phyloP scores from a whole-genome alignment of 768 basidiomycete genomes.

The Tephrocybe sp. region DNA sequence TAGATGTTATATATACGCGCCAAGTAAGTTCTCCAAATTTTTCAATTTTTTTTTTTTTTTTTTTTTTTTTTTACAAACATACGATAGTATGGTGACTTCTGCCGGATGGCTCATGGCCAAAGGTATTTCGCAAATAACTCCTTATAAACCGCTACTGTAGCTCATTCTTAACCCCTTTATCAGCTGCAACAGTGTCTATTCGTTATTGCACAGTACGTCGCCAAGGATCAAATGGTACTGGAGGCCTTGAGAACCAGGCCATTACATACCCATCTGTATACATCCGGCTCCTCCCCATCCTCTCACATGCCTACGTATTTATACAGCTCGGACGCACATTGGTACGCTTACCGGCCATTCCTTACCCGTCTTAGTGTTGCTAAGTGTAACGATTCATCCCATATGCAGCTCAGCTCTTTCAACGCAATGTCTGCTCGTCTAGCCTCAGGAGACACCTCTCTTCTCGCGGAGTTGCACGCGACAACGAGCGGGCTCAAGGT shows the following conservation, averaged over 20 bases:
- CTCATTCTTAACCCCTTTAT: background rate
- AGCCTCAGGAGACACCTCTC: conserved; percentile 52
- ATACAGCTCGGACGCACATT: conserved; percentile 59
- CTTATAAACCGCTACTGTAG: background rate
- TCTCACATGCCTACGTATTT: conserved; percentile 69
- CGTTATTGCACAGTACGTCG: conserved; percentile 72
- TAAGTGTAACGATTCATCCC: background rate
- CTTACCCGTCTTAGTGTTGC: background rate
- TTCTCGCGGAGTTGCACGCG: conserved; percentile 72
- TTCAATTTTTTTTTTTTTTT: too few species aligned
- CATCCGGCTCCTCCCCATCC: conserved; percentile 67
- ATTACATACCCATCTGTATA: conserved; percentile 74
- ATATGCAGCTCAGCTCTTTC: conserved; percentile 45
- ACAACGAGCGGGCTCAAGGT: conserved; percentile 69
- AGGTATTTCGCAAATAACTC: conserved; percentile 35
- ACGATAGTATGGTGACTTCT: conserved; percentile 57
- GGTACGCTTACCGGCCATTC: conserved; percentile 30
- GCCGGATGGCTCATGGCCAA: conserved; percentile 64
- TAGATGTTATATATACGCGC: conserved; percentile 78
- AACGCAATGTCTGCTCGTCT: conserved; percentile 45
- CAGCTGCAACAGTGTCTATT: conserved; percentile 61
- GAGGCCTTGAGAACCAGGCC: conserved; percentile 61
- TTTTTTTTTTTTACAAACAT: too few species aligned
- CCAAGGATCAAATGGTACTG: conserved; percentile 52
- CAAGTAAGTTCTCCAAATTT: conserved; percentile 33